Evolutionary conservation across 768 basidiomycete genomes (phyloP).

Genomic region (Pulveroboletus sp.): DNA sequence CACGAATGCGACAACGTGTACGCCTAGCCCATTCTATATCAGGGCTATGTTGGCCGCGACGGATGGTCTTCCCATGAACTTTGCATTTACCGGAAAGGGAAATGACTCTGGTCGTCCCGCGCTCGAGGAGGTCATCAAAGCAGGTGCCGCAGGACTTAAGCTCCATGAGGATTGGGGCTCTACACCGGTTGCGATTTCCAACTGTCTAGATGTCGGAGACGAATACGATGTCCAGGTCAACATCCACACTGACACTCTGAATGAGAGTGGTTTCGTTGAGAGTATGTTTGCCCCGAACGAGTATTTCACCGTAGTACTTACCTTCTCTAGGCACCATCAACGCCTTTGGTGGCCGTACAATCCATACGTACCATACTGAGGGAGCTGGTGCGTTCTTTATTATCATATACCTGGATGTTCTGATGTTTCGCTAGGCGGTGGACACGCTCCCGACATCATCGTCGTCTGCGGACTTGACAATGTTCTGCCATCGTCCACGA

Average conservation of each 20-base stretch:
- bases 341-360: slow-evolving; percentile 86
- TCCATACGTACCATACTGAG: slow-evolving; percentile 97
- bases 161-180: slow-evolving; percentile 98
- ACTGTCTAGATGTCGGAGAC: slow-evolving; percentile 76
- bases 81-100: slow-evolving; percentile 94
- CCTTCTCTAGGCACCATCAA: slow-evolving; percentile 65
- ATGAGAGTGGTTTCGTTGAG: slow-evolving; percentile 97
- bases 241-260: slow-evolving; percentile 96
- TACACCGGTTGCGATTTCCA: slow-evolving; percentile 77
- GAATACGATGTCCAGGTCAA: slow-evolving; percentile 92
- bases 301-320: slow-evolving; percentile 2
- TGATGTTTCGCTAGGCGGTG: slow-evolving; percentile 54
- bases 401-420: background rate
- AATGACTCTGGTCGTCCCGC: slow-evolving; percentile 79
- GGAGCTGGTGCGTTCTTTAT: slow-evolving; percentile 64
- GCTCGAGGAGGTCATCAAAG: slow-evolving; percentile 74
- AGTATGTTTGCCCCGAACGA: slow-evolving; percentile 43
- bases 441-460: slow-evolving; percentile 98
- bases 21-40: slow-evolving; percentile 86
- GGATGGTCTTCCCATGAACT: slow-evolving; percentile 86
- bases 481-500: slow-evolving; percentile 94
- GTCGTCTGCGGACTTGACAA: slow-evolving; percentile 88
- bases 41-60: slow-evolving; percentile 87
- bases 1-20: slow-evolving; percentile 89
- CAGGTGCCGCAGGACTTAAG: slow-evolving; percentile 88